Percentiles rank a stretch among this genome's conserved stretches.
These are phyloP conservation scores for Hymenoscyphus repandus DNA, from an alignment of 2,329 filamentous ascomycete genomes.

Conservation along the genomic window DNA sequence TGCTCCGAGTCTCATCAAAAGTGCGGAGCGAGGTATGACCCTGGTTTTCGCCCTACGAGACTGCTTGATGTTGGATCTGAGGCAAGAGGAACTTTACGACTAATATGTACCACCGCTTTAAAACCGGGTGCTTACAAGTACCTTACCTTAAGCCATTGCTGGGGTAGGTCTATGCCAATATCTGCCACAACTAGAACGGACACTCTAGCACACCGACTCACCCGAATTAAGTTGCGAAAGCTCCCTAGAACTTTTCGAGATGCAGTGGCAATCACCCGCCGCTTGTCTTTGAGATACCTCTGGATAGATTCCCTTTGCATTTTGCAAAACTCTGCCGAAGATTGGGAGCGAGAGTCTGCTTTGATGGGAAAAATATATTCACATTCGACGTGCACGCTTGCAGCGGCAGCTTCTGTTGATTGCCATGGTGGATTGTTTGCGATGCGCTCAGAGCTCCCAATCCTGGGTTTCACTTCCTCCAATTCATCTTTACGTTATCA, in stretches of 20 bases:
- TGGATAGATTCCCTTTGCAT: constrained; percentile 24
- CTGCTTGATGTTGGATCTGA: constrained; percentile 13
- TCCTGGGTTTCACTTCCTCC: neutral
- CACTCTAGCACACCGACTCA: constrained; percentile 1
- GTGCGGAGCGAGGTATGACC: constrained; percentile 12
- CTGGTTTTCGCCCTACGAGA: constrained; percentile 9
- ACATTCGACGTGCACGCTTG: constrained; percentile 10
- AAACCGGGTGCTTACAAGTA: neutral
- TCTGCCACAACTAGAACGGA: neutral
- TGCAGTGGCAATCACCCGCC: constrained; percentile 19
- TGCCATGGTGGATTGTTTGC: constrained; percentile 9
- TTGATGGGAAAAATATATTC: constrained; percentile 12
- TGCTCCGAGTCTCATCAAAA: constrained; percentile 8
- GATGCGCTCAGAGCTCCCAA: neutral
- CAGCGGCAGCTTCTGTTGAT: constrained; percentile 11
- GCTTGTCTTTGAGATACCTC: constrained; percentile 19
- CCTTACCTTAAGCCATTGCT: constrained; percentile 15
- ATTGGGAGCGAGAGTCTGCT: constrained; percentile 19
- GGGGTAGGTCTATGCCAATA: constrained; percentile 5
- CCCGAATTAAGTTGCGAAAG: constrained; percentile 5
- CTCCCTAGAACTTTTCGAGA: constrained; percentile 26
- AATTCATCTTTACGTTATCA: neutral
- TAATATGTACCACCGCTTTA: neutral
- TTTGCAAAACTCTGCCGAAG: constrained; percentile 16
- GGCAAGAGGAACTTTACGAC: constrained; percentile 1